These are phyloP conservation scores for Vigna mungo DNA, from an alignment of 306 rosid species.

Conservation along the genomic window DNA sequence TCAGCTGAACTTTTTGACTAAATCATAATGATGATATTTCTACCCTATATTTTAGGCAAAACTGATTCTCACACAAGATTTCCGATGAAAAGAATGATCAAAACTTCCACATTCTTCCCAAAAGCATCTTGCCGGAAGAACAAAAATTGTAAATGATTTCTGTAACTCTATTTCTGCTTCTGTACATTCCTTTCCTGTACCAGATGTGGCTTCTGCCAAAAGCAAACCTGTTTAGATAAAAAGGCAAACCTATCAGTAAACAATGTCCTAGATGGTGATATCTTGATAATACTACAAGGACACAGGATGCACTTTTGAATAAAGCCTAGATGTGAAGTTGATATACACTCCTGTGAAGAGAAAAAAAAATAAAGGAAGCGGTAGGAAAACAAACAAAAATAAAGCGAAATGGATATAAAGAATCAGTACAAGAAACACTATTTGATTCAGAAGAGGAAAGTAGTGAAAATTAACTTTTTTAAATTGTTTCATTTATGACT, in stretches of 20 bases:
- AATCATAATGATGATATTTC: not conserved
- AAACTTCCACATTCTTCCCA: conserved; percentile 33
- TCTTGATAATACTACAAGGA: not conserved
- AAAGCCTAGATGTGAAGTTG: conserved; percentile 12
- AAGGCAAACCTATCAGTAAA: conserved; percentile 25
- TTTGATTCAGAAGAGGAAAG: too few species aligned
- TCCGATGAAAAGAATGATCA: conserved; percentile 30
- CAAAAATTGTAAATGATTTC: conserved; percentile 19
- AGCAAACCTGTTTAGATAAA: conserved; percentile 30
- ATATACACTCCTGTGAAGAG: not conserved
- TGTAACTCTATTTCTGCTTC: not conserved
- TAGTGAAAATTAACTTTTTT: too few species aligned
- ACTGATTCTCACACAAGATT: conserved; percentile 15
- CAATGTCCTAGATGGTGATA: conserved; percentile 17
- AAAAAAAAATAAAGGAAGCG: too few species aligned
- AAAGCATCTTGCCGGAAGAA: conserved; percentile 23
- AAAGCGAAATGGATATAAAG: too few species aligned
- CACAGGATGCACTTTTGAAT: conserved; percentile 19
- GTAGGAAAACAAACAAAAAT: too few species aligned
- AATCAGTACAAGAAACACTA: too few species aligned
- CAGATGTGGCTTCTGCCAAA: conserved; percentile 33
- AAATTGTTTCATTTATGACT: too few species aligned
- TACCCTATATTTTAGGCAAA: conserved; percentile 6
- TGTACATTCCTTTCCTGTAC: conserved; percentile 31
- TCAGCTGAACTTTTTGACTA: conserved; percentile 28